Evolutionary conservation across 2,329 filamentous ascomycete species (phyloP), one percentile per base, ranked within the genome.

Genomic region (Tolypocladium sp.): DNA sequence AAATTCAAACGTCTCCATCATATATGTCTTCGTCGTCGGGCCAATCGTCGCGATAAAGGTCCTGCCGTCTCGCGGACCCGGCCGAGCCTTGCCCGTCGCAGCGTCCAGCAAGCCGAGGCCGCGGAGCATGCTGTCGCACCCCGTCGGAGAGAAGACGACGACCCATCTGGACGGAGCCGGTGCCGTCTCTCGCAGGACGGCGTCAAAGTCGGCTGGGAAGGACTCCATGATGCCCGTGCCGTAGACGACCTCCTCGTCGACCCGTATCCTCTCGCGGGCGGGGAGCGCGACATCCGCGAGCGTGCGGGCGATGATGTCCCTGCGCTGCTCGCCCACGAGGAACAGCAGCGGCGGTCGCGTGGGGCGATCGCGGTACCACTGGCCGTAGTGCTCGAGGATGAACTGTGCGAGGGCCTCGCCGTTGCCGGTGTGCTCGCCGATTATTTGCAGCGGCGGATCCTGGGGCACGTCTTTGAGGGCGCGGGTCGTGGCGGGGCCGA

Each of bases 241-340:
- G 70, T 99, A 99, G 15, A 97, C 87, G 2, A 93, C 85, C 9
- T 91, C 70, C 72, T 97, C 92, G 42, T 89, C 82, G 1, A 97
- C 88, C 9, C 72, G 73, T 27, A 94, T 88, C 55, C 82, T 77
- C 57, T 73, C 72, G 17, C 76, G 68, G 0, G 69, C 63, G 0
- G 80, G 72, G 10, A 92, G 73, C 0, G 69, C 66, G 0, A 76
- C 69, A 44, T 83, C 81, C 78, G 86, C 89, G 42, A 97, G 76
- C 1, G 84, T 91, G 66, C 83, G 90, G 1, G 94, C 92, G 63
- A 99, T 96, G 64, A 96, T 85, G 70, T 97, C 94, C 52, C 94
- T 79, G 58, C 92, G 83, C 70, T 92, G 90, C 70, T 97, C 93
- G 25, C 94, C 94, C 0, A 96, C 92, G 17, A 95, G 82, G 71